phyloP scores from a whole-genome alignment of 805 yeast genomes.

The Metschnikowia proteae region DNA sequence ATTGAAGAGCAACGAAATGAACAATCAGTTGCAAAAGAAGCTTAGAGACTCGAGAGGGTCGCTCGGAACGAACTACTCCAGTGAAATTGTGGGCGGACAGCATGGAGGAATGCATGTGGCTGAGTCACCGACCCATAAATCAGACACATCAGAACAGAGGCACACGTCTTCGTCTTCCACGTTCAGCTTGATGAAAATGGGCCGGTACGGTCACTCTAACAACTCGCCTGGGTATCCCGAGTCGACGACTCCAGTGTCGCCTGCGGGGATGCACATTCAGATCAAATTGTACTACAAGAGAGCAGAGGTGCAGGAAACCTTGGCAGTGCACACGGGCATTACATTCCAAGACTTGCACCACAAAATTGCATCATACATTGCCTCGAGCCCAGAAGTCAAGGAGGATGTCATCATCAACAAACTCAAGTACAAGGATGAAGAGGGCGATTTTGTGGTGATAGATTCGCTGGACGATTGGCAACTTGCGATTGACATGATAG shows the following conservation, averaged over 20 bases:
- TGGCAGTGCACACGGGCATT: constrained; percentile 26
- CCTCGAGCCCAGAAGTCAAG: constrained; percentile 49
- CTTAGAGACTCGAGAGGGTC: constrained; percentile 34
- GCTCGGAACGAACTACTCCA: constrained; percentile 24
- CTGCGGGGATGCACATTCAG: constrained; percentile 13
- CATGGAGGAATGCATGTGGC: background rate
- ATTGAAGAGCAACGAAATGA: constrained; percentile 42
- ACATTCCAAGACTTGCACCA: constrained; percentile 55
- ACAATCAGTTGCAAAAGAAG: constrained; percentile 33
- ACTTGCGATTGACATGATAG: constrained; percentile 67
- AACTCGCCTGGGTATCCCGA: constrained; percentile 10
- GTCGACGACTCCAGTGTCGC: constrained; percentile 5
- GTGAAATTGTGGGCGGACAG: constrained; percentile 15
- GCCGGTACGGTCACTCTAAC: constrained; percentile 23
- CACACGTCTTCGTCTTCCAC: constrained; percentile 43
- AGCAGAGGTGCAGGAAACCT: constrained; percentile 25
- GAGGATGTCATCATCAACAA: constrained; percentile 50
- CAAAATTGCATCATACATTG: constrained; percentile 51
- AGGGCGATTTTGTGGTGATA: constrained; percentile 86
- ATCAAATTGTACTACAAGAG: constrained; percentile 34
- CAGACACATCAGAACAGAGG: constrained; percentile 29
- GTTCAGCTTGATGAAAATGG: constrained; percentile 39
- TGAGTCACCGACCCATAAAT: constrained; percentile 16
- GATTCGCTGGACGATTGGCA: constrained; percentile 85
- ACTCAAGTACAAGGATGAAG: constrained; percentile 87